These are phyloP conservation scores for Acer yangbiense DNA, from an alignment of 345 rosid species.

Conservation along the genomic window DNA sequence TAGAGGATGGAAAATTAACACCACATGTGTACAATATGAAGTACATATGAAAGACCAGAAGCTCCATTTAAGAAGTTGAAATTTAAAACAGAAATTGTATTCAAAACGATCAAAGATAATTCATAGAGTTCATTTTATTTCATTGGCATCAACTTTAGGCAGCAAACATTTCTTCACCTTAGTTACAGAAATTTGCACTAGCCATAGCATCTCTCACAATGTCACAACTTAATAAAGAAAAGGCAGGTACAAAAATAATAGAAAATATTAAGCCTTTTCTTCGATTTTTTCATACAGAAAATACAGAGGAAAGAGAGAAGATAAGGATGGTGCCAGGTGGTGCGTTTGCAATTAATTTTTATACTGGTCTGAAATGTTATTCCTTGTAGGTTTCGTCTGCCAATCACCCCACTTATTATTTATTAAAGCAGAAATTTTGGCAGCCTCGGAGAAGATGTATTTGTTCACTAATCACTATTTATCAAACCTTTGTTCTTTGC, in stretches of 20 bases:
- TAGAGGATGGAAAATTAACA: background rate
- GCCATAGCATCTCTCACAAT: background rate
- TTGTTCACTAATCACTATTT: background rate
- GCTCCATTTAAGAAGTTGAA: background rate
- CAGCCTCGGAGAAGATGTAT: background rate
- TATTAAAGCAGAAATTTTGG: background rate
- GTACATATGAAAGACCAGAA: slow-evolving; percentile 12
- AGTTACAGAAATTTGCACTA: background rate
- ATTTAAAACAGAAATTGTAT: background rate
- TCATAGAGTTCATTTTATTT: background rate
- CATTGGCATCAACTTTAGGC: background rate
- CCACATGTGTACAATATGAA: background rate
- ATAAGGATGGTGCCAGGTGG: background rate
- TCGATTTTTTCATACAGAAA: background rate
- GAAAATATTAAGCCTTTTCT: background rate
- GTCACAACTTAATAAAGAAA: background rate
- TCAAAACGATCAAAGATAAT: slow-evolving; percentile 9
- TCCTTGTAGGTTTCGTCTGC: background rate
- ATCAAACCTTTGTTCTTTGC: slow-evolving; percentile 1
- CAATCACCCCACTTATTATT: too few relatives aligned
- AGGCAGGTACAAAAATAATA: background rate
- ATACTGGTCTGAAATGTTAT: background rate
- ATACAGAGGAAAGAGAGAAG: background rate
- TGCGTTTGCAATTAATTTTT: background rate
- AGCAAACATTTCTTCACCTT: background rate